Evolutionary conservation across 208 protist species (phyloP).

Genomic region (Leishmania amazonensis): DNA sequence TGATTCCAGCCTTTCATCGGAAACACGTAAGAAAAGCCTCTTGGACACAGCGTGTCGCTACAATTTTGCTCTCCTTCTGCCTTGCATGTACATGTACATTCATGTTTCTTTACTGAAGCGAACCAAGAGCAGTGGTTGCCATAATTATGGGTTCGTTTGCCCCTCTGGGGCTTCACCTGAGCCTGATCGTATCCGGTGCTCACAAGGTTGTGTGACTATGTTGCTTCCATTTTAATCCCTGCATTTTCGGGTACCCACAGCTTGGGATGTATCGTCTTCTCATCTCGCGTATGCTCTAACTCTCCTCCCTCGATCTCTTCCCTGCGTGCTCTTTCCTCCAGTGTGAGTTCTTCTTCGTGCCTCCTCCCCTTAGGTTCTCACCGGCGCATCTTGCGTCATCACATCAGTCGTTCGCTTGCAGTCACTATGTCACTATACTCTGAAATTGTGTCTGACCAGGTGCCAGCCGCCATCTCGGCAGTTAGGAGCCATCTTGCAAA

Average conservation of each 20-base stretch:
- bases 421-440: constrained; percentile 27
- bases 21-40: neutral
- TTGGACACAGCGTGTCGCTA: neutral
- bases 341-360: neutral
- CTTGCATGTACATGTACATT: neutral
- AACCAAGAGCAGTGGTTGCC: neutral
- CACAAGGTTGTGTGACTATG: neutral
- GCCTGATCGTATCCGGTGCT: neutral
- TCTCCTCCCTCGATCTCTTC: neutral
- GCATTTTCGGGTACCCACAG: neutral
- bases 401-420: neutral
- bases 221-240: neutral
- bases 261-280: neutral
- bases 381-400: neutral
- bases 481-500: constrained; percentile 17
- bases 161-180: neutral
- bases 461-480: constrained; percentile 28
- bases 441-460: constrained; percentile 41
- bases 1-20: neutral
- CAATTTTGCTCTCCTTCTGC: neutral
- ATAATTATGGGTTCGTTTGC: neutral
- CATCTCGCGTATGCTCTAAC: neutral
- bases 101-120: neutral
- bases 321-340: neutral
- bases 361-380: neutral